Evolutionary conservation across 2,329 filamentous ascomycete genomes (phyloP), one percentile per base, ranked within the genome.

Genomic region (Pezicula radicicola): DNA sequence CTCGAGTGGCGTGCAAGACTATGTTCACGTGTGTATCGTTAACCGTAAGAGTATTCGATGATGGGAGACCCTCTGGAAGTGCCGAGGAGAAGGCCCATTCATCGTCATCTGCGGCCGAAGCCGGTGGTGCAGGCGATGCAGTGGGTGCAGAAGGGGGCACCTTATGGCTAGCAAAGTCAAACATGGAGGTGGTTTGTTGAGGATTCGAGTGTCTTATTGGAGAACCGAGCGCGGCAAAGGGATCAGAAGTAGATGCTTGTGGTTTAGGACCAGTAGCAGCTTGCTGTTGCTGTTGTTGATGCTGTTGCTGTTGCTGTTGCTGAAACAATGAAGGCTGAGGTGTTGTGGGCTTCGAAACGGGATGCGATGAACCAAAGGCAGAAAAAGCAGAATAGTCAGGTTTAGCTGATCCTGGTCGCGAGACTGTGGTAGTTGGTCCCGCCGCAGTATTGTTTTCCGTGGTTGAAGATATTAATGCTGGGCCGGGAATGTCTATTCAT

Each of bases 71-170:
- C 52, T 82, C 77, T 3, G 93, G 93, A 13, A 97, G 77, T 0
- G 93, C 87, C 0, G 93, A 97, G 3, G 89, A 84, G 68, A 97
- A 97, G 21, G 84, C 88, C 92, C 93, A 97, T 65, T 97, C 93
- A 58, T 97, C 93, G 47, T 97, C 93, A 43, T 89, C 83, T 47
- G 74, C 75, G 7, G 72, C 64, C 43, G 63, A 57, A 52, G 54
- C 81, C 46, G 74, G 75, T 7, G 73, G 61, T 48, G 62, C 59
- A 51, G 57, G 54, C 5, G 66, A 55, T 40, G 66, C 52, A 28
- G 60, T 49, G 41, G 54, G 51, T 18, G 62, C 44, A 35, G 71
- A 61, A 42, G 72, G 54, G 6, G 68, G 61, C 44, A 70, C 62
- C 40, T 65, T 65, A 48, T 68, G 68, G 19, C 60, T 67, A 56